phyloP scores from a whole-genome alignment of 2,329 filamentous ascomycete species.

The Stagonosporopsis chrysanthemi region DNA sequence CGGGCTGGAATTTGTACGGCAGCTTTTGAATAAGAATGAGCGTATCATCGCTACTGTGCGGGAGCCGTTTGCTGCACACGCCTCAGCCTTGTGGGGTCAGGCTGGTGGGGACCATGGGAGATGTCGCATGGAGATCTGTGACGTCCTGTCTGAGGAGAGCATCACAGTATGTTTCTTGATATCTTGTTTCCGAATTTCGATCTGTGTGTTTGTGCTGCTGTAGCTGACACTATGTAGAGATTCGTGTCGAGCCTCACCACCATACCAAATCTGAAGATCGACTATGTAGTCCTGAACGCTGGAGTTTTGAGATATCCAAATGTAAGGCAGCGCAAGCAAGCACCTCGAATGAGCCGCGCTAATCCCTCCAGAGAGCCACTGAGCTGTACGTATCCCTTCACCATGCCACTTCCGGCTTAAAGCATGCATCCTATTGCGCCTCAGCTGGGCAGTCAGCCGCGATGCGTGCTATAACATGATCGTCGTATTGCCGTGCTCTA shows the following conservation, averaged over 20 bases:
- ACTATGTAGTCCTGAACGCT: constrained; percentile 65
- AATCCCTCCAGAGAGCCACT: constrained; percentile 56
- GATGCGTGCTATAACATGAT: not conserved
- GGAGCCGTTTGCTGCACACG: constrained; percentile 51
- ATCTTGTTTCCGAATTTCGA: not conserved
- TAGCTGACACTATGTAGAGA: constrained; percentile 42
- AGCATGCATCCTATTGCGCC: constrained; percentile 27
- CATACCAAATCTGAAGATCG: constrained; percentile 56
- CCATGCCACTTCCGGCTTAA: constrained; percentile 32
- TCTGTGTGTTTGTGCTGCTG: not conserved
- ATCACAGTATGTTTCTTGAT: constrained; percentile 50
- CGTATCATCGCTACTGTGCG: constrained; percentile 62
- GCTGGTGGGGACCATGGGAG: constrained; percentile 54
- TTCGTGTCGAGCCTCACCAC: constrained; percentile 53
- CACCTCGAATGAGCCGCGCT: constrained; percentile 30
- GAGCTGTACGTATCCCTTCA: constrained; percentile 54
- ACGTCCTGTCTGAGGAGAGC: constrained; percentile 61
- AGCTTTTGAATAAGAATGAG: constrained; percentile 57
- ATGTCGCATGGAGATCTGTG: constrained; percentile 60
- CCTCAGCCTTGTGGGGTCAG: constrained; percentile 52
- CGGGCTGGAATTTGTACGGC: constrained; percentile 62
- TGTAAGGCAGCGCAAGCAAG: constrained; percentile 48
- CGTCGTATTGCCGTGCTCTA: not conserved
- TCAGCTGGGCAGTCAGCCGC: constrained; percentile 15
- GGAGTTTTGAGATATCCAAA: constrained; percentile 65